phyloP scores from a whole-genome alignment of 139 green algal genomes.

The Picochlorum costavermella region DNA sequence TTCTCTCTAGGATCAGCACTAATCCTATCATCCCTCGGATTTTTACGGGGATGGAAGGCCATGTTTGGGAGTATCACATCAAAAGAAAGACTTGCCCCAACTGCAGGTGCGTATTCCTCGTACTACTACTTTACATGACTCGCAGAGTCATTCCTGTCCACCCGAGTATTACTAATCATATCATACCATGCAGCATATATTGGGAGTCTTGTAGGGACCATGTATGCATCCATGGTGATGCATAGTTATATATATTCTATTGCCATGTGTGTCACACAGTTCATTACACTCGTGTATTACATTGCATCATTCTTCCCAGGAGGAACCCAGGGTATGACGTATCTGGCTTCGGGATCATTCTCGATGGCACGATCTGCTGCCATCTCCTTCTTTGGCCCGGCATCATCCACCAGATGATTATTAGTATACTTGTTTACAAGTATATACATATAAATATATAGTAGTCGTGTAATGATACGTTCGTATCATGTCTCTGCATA shows the following conservation, averaged over 20 bases:
- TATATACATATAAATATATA: too few species aligned
- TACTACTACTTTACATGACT: not conserved
- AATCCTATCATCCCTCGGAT: slow-evolving; percentile 67
- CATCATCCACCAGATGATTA: too few species aligned
- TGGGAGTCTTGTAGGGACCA: slow-evolving; percentile 63
- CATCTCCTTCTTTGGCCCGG: not conserved
- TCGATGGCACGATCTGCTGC: slow-evolving; percentile 2
- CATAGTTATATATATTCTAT: slow-evolving; percentile 85
- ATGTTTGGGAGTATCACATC: slow-evolving; percentile 81
- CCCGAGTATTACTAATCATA: not conserved
- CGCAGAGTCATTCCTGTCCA: not conserved
- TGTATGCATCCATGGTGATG: slow-evolving; percentile 77
- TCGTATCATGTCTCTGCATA: too few species aligned
- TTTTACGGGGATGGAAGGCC: slow-evolving; percentile 65
- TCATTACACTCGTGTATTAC: slow-evolving; percentile 85
- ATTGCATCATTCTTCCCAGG: slow-evolving; percentile 84
- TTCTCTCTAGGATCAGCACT: slow-evolving; percentile 78
- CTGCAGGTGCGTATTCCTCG: slow-evolving; percentile 8
- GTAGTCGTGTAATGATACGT: too few species aligned
- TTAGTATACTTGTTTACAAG: too few species aligned
- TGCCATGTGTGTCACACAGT: slow-evolving; percentile 62
- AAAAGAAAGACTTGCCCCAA: slow-evolving; percentile 70
- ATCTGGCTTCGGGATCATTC: not conserved
- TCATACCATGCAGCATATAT: slow-evolving; percentile 56
- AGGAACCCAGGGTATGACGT: slow-evolving; percentile 49